Evolutionary conservation across 768 basidiomycete genomes (phyloP), one percentile per base, ranked within the genome.

Genomic region (Russula foetens): DNA sequence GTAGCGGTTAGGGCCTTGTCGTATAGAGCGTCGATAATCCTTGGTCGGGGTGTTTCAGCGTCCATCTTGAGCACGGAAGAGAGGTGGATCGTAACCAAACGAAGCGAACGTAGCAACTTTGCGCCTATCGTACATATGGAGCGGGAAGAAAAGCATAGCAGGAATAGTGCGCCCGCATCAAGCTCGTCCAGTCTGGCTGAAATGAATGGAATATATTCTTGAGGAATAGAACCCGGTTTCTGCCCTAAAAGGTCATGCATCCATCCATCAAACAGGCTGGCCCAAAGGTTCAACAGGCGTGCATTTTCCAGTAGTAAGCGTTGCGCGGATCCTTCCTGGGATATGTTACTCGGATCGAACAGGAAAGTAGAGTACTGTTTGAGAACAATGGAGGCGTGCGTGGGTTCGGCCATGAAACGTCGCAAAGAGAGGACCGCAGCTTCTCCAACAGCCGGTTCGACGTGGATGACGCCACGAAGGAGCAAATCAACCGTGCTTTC

Each of bases 381-480:
- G 17, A 92, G 73, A 14, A 94, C 81, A 3, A 74, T 74, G 26
- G 79, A 72, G 1, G 83, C 81, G 63, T 85, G 77, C 0, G 71
- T 54, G 0, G 79, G 74, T 56, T 91, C 83, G 6, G 77, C 74
- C 77, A 88, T 85, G 64, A 93, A 83, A 24, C 93, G 81, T 59
- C 81, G 84, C 64, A 96, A 69, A 14, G 91, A 85, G 3, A 76
- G 75, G 29, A 75, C 77, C 0, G 94, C 86, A 17, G 81, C 81
- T n/a, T 86, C 84, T 39, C 80, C 81, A 1, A 96, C 76, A 2
- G 74, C 67, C 1, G 90, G 88, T 63, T 97, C 92, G 31, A 93
- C 84, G 65, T 96, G 94, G 26, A 91, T 78, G n/a, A 91, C 81
- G 2, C 88, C 90, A 35, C 84, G 81, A 48, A 94, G 76, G 26